phyloP scores from a whole-genome alignment of 495 filamentous ascomycete species.

The Podospora comata region DNA sequence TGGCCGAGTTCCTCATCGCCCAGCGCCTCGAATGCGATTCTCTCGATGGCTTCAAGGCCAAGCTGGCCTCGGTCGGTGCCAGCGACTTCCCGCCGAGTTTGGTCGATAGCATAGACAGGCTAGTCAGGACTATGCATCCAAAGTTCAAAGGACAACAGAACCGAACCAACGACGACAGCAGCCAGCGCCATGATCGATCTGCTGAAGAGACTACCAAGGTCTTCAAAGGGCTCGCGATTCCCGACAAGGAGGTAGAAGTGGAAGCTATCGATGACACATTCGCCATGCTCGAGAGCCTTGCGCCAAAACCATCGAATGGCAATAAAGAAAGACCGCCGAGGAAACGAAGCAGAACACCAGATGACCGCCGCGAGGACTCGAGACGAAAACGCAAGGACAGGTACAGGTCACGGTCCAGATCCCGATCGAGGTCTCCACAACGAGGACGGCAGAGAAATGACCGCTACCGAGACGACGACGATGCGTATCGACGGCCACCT shows the following conservation, averaged over 20 bases:
- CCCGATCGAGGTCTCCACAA: slow-evolving; percentile 55
- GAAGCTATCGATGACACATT: slow-evolving; percentile 88
- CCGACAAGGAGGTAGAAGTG: slow-evolving; percentile 62
- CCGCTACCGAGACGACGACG: slow-evolving; percentile 61
- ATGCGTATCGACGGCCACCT: slow-evolving; percentile 67
- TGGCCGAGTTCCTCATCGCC: slow-evolving; percentile 92
- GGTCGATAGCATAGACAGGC: slow-evolving; percentile 83
- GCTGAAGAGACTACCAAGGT: slow-evolving; percentile 66
- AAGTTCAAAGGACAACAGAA: slow-evolving; percentile 59
- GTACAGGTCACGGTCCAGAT: slow-evolving; percentile 52
- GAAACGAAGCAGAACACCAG: slow-evolving; percentile 73
- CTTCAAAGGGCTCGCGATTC: slow-evolving; percentile 86
- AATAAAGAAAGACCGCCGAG: slow-evolving; percentile 42
- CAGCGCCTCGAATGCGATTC: slow-evolving; percentile 74
- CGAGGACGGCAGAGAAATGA: slow-evolving; percentile 45
- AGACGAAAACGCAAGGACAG: slow-evolving; percentile 46
- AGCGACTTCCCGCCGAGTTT: slow-evolving; percentile 81
- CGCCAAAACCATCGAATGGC: slow-evolving; percentile 55
- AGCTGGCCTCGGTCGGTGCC: slow-evolving; percentile 66
- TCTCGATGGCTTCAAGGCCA: slow-evolving; percentile 65
- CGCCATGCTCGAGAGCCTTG: slow-evolving; percentile 81
- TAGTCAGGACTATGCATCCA: slow-evolving; percentile 87
- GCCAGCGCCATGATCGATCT: slow-evolving; percentile 36
- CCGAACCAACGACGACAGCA: slow-evolving; percentile 29
- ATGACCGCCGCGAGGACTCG: slow-evolving; percentile 51